Evolutionary conservation across 2,329 filamentous ascomycete species (phyloP), one percentile per base, ranked within the genome.

Genomic region (Ilyonectria destructans): DNA sequence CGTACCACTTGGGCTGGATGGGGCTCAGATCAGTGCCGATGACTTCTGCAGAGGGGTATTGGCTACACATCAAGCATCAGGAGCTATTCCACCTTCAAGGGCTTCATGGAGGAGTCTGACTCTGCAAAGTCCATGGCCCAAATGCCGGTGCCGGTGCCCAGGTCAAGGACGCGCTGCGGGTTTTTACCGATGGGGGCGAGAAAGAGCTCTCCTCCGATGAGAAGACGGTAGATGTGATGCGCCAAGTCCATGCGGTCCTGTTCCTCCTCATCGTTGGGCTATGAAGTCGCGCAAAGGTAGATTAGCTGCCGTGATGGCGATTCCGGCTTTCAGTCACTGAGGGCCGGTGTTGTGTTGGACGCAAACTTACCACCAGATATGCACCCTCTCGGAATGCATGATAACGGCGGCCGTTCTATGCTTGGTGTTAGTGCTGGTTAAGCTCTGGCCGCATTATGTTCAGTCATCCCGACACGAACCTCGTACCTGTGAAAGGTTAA

Each of bases 11-110:
- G 3, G 82, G 82, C 72, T 84, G 82, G 43, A 84, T 84, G 3
- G 83, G 82, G 35, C 80, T 80, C 10, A 83, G 71, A 58, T 83
- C 80, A 33, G 78, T 79, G 59, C 81, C 81, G 5, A 79, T 54
- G 2, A 82, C 76, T 56, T 78, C 73, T 21, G 81, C 78, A 10
- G 73, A 71, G 9, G 79, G 81, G 26, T 76, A 79, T 4, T 65
- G 58, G 69, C 81, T 80, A 40, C 6, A 17, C 17, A 10, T 31
- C 6, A 19, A 31, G 5, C 7, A 10, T 17, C 15, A 51, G 9
- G 13, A 51, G n/a, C 3, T 40, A 40, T 40, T 40, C 12, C 37
- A 40, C 12, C 37, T 15, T 15, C 37, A 40, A 40, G 12, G 12
- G 12, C 17, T n/a, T n/a, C 15, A 2, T 17, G 10, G 37, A 40